Conservation (phyloP, 2,329 filamentous ascomycete genomes). For the Beauveria caledonica region DNA sequence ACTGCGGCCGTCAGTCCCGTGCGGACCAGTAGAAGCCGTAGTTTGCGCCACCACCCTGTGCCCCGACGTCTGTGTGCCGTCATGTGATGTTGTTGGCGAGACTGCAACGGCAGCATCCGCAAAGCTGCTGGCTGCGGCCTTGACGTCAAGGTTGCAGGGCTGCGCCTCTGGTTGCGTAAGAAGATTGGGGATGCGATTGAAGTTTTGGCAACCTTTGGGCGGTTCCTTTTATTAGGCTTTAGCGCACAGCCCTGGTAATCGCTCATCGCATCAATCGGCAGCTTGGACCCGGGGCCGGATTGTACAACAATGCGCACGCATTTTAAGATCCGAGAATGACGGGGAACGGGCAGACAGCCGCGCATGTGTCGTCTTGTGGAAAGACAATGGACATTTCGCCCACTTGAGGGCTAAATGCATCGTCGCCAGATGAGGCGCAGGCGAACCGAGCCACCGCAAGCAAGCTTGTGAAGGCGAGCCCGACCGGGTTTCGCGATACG, state of each 20-base stretch:
- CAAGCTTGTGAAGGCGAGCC: neutral
- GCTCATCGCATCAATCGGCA: conserved; percentile 10
- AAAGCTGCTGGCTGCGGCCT: conserved; percentile 6
- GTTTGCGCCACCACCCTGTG: neutral
- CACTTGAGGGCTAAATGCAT: neutral
- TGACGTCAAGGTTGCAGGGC: conserved; percentile 9
- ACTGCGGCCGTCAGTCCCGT: neutral
- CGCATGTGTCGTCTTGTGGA: conserved; percentile 10
- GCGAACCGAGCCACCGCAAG: neutral
- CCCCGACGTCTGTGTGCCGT: neutral
- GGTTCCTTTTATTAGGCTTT: neutral
- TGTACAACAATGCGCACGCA: neutral
- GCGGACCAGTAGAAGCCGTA: neutral
- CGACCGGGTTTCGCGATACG: conserved; percentile 6
- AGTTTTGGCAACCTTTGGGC: neutral
- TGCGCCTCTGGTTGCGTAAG: conserved; percentile 1
- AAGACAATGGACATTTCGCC: conserved; percentile 7
- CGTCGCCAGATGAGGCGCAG: conserved; percentile 5
- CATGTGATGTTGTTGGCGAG: neutral
- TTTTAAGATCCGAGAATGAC: conserved; percentile 8
- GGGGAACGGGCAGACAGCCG: conserved; percentile 6
- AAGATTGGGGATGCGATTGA: conserved; percentile 3
- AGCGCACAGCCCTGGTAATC: conserved; percentile 6
- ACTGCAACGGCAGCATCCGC: neutral
- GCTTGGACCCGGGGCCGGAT: neutral